Evolutionary conservation across 2,329 filamentous ascomycete species (phyloP).

Genomic region (Waltergamsia citrina): DNA sequence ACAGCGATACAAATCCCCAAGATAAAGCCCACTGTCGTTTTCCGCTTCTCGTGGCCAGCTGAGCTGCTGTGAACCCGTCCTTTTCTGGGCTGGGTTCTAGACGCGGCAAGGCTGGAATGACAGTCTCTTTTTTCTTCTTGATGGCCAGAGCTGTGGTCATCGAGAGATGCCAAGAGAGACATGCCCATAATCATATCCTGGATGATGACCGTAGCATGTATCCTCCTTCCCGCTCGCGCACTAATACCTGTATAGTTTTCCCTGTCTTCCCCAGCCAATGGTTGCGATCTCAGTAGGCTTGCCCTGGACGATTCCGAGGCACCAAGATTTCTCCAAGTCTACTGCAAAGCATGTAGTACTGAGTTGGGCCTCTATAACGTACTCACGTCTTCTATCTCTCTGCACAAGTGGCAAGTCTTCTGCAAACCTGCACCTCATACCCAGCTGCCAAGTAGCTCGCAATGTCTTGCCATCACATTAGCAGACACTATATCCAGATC

Average conservation of each 20-base stretch:
- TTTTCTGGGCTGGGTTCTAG: constrained; percentile 28
- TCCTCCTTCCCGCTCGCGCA: no score
- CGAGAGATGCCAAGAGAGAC: constrained; percentile 42
- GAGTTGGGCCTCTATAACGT: constrained; percentile 39
- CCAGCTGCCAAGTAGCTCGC: constrained; percentile 26
- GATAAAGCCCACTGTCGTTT: constrained; percentile 27
- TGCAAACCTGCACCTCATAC: constrained; percentile 20
- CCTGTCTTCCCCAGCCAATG: constrained; percentile 16
- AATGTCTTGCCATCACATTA: constrained; percentile 44
- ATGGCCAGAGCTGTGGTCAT: constrained; percentile 37
- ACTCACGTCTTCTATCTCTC: constrained; percentile 32
- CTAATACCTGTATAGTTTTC: constrained; percentile 25
- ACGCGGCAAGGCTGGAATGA: constrained; percentile 15
- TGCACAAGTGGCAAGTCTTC: constrained; percentile 50
- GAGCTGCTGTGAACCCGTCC: constrained; percentile 25
- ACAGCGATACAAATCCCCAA: constrained; percentile 64
- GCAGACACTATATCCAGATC: constrained; percentile 44
- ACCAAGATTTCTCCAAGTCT: constrained; percentile 26
- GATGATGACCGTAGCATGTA: no score
- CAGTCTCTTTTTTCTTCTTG: constrained; percentile 33
- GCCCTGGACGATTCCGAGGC: constrained; percentile 13
- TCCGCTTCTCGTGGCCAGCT: constrained; percentile 12
- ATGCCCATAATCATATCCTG: no score
- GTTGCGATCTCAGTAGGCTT: constrained; percentile 16
- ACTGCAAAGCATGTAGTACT: constrained; percentile 33